Conservation (phyloP, 352 stramenopile genomes). For the Vaucheria bursata region DNA sequence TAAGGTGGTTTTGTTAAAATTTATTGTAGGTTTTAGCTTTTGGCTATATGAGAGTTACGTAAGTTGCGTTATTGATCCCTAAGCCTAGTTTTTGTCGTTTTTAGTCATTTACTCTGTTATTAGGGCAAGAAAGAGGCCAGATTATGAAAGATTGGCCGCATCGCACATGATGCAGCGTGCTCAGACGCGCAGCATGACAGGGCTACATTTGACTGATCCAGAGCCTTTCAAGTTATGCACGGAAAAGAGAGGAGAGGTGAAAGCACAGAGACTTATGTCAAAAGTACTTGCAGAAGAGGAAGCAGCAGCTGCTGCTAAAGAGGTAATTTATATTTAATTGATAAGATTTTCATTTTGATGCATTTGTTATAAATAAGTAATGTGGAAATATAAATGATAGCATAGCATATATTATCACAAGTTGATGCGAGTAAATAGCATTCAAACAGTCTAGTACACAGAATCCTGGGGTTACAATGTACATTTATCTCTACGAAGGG, state of each 20-base stretch:
- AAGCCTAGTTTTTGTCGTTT: background rate
- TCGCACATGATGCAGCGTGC: background rate
- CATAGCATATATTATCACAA: background rate
- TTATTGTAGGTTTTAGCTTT: background rate
- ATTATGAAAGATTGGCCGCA: background rate
- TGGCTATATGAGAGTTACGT: background rate
- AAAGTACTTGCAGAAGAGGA: background rate
- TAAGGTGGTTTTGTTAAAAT: background rate
- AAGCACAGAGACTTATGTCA: background rate
- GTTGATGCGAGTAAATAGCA: background rate
- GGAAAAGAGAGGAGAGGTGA: background rate
- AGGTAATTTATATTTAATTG: background rate
- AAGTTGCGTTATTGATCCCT: background rate
- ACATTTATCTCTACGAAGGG: background rate
- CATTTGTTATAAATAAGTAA: background rate
- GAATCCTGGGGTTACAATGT: background rate
- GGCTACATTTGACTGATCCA: background rate
- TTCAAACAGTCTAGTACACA: background rate
- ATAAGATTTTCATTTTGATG: too few relatives aligned
- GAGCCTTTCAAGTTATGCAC: background rate
- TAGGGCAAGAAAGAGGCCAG: background rate
- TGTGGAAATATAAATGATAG: background rate
- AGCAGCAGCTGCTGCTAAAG: slow-evolving; percentile 2
- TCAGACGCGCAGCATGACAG: background rate
- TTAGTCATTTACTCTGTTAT: background rate